Evolutionary conservation across 176 grass and related monocot species (phyloP).

Genomic region (Avena eriantha): DNA sequence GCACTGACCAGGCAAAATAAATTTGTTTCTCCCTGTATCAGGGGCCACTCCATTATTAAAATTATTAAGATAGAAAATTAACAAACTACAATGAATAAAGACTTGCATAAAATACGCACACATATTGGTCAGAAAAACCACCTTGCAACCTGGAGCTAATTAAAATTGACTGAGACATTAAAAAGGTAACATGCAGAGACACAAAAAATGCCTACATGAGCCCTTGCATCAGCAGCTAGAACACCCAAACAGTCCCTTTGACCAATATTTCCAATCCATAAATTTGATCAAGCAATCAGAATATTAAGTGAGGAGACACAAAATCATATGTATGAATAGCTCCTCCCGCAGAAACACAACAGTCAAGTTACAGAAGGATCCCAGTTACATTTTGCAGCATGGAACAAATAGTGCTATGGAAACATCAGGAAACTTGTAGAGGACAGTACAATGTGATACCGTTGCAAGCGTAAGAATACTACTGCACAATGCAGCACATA

Average conservation of each 20-base stretch:
- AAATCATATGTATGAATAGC: conserved; percentile 14
- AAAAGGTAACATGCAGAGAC: background rate
- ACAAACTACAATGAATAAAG: background rate
- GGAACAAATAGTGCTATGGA: background rate
- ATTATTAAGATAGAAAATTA: background rate
- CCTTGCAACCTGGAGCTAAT: background rate
- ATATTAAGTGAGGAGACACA: background rate
- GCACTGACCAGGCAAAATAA: background rate
- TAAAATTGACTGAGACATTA: background rate
- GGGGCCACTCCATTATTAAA: background rate
- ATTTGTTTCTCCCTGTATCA: conserved; percentile 6
- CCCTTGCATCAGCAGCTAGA: background rate
- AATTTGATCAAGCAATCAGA: conserved; percentile 9
- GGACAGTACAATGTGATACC: conserved; percentile 5
- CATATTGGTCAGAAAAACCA: background rate
- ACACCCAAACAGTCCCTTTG: background rate
- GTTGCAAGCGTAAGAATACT: background rate
- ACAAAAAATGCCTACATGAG: background rate
- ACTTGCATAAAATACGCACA: background rate
- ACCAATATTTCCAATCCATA: background rate
- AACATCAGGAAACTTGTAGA: background rate
- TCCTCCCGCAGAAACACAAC: conserved; percentile 11
- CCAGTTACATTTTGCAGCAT: conserved; percentile 27
- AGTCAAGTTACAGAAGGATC: conserved; percentile 1
- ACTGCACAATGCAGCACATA: background rate